Evolutionary conservation across 2,329 filamentous ascomycete species (phyloP).

Genomic region (Botrytis squamosa): DNA sequence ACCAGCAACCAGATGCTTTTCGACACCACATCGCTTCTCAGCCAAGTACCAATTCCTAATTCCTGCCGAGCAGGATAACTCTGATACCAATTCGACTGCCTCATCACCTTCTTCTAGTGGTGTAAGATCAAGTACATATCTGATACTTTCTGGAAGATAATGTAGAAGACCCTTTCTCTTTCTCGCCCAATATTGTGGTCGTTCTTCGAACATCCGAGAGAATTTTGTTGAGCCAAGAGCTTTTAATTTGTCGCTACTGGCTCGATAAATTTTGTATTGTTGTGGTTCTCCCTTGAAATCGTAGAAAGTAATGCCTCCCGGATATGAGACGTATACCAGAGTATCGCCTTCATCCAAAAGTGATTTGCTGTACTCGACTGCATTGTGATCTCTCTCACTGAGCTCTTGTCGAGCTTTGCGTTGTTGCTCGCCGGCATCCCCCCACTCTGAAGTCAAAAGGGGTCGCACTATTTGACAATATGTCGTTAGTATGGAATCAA

Average conservation of each 20-base stretch:
- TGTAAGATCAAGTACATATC: constrained; percentile 62
- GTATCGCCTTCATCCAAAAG: constrained; percentile 43
- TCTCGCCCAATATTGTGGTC: constrained; percentile 44
- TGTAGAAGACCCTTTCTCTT: constrained; percentile 38
- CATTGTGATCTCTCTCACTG: constrained; percentile 24
- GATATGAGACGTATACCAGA: constrained; percentile 43
- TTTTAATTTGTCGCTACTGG: constrained; percentile 49
- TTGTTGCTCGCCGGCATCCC: neutral
- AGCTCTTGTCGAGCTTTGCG: constrained; percentile 1
- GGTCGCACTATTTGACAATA: neutral
- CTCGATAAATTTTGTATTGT: constrained; percentile 43
- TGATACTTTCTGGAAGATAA: constrained; percentile 46
- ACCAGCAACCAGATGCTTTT: constrained; percentile 46
- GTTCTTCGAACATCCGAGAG: constrained; percentile 45
- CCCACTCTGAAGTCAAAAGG: neutral
- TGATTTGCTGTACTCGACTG: constrained; percentile 28
- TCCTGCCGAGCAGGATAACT: constrained; percentile 56
- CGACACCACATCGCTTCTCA: constrained; percentile 42
- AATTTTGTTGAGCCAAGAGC: constrained; percentile 50
- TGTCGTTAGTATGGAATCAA: neutral
- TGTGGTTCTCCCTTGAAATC: constrained; percentile 32
- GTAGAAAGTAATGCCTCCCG: constrained; percentile 37
- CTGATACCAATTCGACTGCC: constrained; percentile 56
- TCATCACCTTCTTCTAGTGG: constrained; percentile 62
- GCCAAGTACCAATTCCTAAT: constrained; percentile 56